These are phyloP conservation scores for Hanseniaspora occidentalis DNA, from an alignment of 805 yeast genomes.

Conservation along the genomic window DNA sequence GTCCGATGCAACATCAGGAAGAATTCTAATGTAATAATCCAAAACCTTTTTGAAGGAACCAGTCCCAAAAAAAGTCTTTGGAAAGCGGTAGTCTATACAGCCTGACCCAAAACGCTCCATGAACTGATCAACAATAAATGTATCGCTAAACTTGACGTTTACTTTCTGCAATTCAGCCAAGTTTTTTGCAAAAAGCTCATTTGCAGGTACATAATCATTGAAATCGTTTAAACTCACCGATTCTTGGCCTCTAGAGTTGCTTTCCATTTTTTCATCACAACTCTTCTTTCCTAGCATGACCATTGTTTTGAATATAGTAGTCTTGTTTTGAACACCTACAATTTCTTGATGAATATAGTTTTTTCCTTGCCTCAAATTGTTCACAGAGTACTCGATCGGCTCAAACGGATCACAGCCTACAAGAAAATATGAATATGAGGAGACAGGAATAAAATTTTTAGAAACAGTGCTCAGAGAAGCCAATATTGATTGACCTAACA, in stretches of 20 bases:
- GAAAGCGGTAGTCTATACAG: constrained; percentile 25
- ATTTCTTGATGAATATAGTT: constrained; percentile 42
- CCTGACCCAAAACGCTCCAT: constrained; percentile 25
- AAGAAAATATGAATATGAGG: constrained; percentile 52
- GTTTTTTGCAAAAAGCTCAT: constrained; percentile 12
- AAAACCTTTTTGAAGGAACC: constrained; percentile 10
- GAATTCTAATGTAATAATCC: constrained; percentile 18
- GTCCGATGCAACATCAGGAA: constrained; percentile 8
- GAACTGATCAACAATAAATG: constrained; percentile 8
- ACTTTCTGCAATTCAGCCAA: constrained; percentile 6
- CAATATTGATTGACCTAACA: constrained; percentile 50
- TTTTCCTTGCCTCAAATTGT: constrained; percentile 38
- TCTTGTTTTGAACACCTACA: constrained; percentile 39
- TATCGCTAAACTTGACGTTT: constrained; percentile 5
- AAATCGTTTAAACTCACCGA: neutral
- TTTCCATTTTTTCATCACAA: neutral
- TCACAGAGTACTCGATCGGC: constrained; percentile 43
- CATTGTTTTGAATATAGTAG: constrained; percentile 38
- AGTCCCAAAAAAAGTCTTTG: constrained; percentile 22
- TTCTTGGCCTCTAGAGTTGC: too few relatives aligned
- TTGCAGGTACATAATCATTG: constrained; percentile 5
- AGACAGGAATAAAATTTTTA: constrained; percentile 37
- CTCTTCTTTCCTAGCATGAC: constrained; percentile 29
- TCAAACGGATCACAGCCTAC: constrained; percentile 35
- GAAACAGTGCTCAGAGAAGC: constrained; percentile 46